Conservation (phyloP, 176 grass and related monocot genomes). For the Eremochloa ophiuroides region DNA sequence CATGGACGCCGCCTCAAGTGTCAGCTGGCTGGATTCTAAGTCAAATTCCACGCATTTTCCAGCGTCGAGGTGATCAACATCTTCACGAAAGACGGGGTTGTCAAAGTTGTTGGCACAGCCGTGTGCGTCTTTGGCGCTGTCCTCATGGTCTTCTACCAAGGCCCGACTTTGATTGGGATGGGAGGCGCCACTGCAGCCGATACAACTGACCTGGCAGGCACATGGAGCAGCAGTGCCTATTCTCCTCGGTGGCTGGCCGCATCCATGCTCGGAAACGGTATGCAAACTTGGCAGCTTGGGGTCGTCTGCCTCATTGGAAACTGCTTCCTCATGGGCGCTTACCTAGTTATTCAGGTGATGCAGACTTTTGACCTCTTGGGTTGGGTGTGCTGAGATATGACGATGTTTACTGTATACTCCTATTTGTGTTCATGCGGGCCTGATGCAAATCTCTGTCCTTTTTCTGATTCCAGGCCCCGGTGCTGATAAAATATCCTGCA, state of each 20-base stretch:
- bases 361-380: no score
- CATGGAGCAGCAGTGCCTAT: slow-evolving; percentile 26
- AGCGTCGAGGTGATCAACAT: slow-evolving; percentile 69
- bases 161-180: slow-evolving; percentile 64
- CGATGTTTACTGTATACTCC: neutral
- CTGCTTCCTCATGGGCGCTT: slow-evolving; percentile 82
- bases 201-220: neutral
- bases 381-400: neutral
- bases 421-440: neutral
- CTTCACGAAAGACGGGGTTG: slow-evolving; percentile 49
- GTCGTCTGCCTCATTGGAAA: slow-evolving; percentile 82
- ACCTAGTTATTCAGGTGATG: slow-evolving; percentile 84
- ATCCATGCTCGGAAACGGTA: slow-evolving; percentile 11
- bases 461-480: slow-evolving; percentile 64
- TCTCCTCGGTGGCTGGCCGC: slow-evolving; percentile 34
- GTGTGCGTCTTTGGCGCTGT: slow-evolving; percentile 76
- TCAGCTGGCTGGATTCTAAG: neutral
- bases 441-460: neutral
- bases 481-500: slow-evolving; percentile 73
- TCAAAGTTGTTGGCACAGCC: slow-evolving; percentile 62
- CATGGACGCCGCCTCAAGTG: neutral
- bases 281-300: slow-evolving; percentile 65
- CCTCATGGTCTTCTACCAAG: slow-evolving; percentile 75
- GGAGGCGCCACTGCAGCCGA: slow-evolving; percentile 3
- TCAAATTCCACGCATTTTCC: neutral